Percentiles rank a stretch among this genome's conserved stretches.
Conservation (phyloP, 768 basidiomycete genomes). For the Neoboletus subvelutipes region DNA sequence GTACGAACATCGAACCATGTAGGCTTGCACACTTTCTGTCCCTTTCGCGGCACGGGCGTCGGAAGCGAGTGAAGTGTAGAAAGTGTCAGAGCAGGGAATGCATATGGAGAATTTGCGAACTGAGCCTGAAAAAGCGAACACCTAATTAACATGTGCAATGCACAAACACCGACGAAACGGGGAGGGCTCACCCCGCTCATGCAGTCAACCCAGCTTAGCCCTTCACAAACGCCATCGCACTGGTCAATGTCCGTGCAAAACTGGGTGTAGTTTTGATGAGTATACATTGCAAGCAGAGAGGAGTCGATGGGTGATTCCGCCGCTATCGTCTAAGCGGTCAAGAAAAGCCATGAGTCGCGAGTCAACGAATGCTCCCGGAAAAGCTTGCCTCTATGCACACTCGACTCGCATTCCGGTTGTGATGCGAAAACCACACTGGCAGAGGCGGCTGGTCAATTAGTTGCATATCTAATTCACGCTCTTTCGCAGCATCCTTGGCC, state of each 20-base stretch:
- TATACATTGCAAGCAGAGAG: conserved; percentile 82
- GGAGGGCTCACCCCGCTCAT: conserved; percentile 51
- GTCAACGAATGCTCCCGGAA: not conserved
- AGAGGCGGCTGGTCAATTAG: conserved; percentile 56
- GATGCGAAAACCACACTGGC: conserved; percentile 56
- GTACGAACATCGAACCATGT: conserved; percentile 71
- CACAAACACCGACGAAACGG: not conserved
- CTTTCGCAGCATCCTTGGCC: conserved; percentile 61
- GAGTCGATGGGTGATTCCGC: conserved; percentile 90
- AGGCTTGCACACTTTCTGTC: conserved; percentile 86
- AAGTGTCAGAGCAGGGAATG: conserved; percentile 82
- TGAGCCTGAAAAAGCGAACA: conserved; percentile 46
- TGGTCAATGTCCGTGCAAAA: conserved; percentile 81
- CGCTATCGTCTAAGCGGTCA: conserved; percentile 55
- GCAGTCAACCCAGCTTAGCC: conserved; percentile 75
- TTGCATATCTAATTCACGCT: conserved; percentile 54
- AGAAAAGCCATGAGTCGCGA: not conserved
- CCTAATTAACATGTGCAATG: not conserved
- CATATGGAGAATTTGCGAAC: conserved; percentile 66
- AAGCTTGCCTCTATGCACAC: conserved; percentile 71
- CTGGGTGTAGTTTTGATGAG: conserved; percentile 91
- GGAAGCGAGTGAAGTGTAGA: conserved; percentile 87
- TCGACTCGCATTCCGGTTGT: conserved; percentile 66
- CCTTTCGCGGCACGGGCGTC: conserved; percentile 72
- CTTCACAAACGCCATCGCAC: conserved; percentile 65